These are phyloP conservation scores for Metrosideros polymorpha DNA, from an alignment of 441 rosid genomes.

Conservation along the genomic window DNA sequence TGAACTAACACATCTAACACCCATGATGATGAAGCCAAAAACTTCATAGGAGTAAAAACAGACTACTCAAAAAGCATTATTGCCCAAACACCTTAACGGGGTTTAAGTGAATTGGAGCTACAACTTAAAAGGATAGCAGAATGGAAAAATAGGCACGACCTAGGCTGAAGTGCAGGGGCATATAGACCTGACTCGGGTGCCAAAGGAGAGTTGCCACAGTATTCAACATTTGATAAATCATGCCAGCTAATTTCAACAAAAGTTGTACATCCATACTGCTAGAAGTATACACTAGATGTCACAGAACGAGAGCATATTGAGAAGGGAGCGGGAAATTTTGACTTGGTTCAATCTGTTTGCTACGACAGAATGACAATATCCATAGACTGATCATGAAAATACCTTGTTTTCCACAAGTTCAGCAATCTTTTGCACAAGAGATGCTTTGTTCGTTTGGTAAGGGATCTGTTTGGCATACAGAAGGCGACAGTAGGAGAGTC, in stretches of 20 bases:
- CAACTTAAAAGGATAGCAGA: background rate
- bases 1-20: background rate
- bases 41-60: background rate
- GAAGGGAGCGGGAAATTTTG: background rate
- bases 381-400: background rate
- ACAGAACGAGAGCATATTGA: background rate
- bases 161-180: background rate
- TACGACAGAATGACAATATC: background rate
- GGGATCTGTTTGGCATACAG: constrained; percentile 59
- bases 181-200: background rate
- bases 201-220: background rate
- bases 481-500: constrained; percentile 1
- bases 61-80: background rate
- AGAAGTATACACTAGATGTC: background rate
- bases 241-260: background rate
- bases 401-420: constrained; percentile 96
- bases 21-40: background rate
- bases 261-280: background rate
- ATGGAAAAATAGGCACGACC: background rate
- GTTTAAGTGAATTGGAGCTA: background rate
- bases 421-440: constrained; percentile 92
- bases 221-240: background rate
- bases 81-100: background rate
- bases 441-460: constrained; percentile 87
- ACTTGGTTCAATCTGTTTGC: background rate